Evolutionary conservation across 345 rosid species (phyloP).

Genomic region (Aquilaria sinensis): DNA sequence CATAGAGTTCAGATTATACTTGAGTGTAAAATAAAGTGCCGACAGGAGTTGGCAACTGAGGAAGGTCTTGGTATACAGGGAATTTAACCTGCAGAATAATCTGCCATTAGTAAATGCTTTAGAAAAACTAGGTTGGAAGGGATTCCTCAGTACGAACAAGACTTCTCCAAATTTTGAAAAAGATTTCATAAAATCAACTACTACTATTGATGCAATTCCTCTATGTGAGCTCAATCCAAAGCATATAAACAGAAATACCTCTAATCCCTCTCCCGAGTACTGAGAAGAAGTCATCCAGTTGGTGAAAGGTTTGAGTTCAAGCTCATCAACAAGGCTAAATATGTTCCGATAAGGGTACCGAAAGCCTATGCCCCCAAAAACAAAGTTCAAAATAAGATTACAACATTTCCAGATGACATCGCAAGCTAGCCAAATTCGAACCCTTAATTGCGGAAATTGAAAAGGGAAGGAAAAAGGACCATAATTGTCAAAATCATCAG

Average conservation of each 20-base stretch:
- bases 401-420: neutral
- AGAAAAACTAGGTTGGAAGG: neutral
- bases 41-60: conserved; percentile 53
- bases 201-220: too few species aligned
- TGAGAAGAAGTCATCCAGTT: conserved; percentile 38
- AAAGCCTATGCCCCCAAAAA: conserved; percentile 32
- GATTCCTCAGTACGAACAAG: neutral
- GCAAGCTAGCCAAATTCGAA: neutral
- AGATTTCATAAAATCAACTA: too few species aligned
- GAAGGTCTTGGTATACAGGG: conserved; percentile 53
- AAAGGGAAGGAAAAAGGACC: neutral
- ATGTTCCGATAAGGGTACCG: conserved; percentile 52
- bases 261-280: conserved; percentile 38
- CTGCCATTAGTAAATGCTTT: neutral
- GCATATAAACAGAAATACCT: conserved; percentile 23
- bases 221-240: neutral
- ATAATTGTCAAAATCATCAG: neutral
- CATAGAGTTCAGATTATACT: conserved; percentile 24
- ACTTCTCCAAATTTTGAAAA: neutral
- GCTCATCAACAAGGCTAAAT: conserved; percentile 42
- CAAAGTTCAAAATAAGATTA: neutral
- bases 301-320: conserved; percentile 45
- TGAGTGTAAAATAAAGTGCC: conserved; percentile 46
- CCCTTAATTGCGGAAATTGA: neutral
- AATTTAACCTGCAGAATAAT: conserved; percentile 47